phyloP scores from a whole-genome alignment of 192 early-diverging fungal species.

The Spinellus fusiger region DNA sequence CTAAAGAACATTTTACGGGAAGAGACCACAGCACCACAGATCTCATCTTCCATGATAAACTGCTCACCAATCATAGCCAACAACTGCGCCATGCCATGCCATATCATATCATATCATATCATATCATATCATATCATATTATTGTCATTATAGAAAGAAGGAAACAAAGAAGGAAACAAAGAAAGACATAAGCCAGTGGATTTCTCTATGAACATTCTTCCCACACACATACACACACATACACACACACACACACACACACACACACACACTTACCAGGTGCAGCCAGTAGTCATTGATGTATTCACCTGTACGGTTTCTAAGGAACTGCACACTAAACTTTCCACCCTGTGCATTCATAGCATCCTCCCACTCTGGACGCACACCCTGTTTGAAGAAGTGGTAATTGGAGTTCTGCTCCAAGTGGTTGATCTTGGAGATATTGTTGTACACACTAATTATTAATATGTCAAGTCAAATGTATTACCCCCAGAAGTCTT shows the following conservation, averaged over 20 bases:
- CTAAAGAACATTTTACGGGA: conserved; percentile 79
- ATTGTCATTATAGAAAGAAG: not conserved
- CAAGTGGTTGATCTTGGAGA: conserved; percentile 68
- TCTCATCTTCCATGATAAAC: conserved; percentile 71
- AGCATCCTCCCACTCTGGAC: conserved; percentile 94
- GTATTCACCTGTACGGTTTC: conserved; percentile 61
- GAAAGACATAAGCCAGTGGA: not conserved
- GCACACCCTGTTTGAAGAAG: conserved; percentile 87
- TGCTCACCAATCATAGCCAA: conserved; percentile 87
- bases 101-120: not conserved
- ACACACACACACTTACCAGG: conserved; percentile 42
- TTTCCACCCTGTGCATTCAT: conserved; percentile 89
- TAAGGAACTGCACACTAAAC: conserved; percentile 76
- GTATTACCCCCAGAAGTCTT: conserved; percentile 98
- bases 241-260: too few species aligned
- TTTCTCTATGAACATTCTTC: not conserved
- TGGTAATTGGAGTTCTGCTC: conserved; percentile 85
- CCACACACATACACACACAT: not conserved
- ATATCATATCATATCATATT: not conserved
- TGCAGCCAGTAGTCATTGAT: conserved; percentile 85
- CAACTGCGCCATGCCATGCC: conserved; percentile 53
- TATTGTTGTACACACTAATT: conserved; percentile 72
- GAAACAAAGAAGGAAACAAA: not conserved
- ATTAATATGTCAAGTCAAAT: conserved; percentile 17
- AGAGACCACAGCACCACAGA: conserved; percentile 86